phyloP scores from a whole-genome alignment of 108 stramenopile genomes.

The Chaetoceros tenuissimus region DNA sequence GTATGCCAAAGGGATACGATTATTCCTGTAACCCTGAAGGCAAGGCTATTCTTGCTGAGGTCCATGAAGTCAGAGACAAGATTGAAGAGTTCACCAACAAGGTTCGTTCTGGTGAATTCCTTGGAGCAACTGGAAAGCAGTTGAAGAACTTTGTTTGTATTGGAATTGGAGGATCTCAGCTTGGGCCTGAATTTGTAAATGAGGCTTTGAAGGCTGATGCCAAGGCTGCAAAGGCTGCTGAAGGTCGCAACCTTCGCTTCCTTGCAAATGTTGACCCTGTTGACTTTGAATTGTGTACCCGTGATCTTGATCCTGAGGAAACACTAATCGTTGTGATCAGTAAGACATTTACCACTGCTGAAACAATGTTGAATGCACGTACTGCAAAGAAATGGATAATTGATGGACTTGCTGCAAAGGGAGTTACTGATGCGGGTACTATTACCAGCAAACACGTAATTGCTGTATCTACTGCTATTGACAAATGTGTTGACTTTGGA shows the following conservation, averaged over 20 bases:
- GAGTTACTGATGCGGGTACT: slow-evolving; percentile 37
- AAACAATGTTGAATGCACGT: slow-evolving; percentile 97
- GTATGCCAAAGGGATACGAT: slow-evolving; percentile 59
- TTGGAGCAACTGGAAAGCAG: slow-evolving; percentile 82
- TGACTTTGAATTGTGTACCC: slow-evolving; percentile 69
- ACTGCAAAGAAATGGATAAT: slow-evolving; percentile 89
- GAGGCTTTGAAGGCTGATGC: slow-evolving; percentile 82
- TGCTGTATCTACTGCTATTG: slow-evolving; percentile 51
- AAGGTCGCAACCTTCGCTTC: slow-evolving; percentile 76
- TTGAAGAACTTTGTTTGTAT: slow-evolving; percentile 82
- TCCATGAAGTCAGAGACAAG: slow-evolving; percentile 59
- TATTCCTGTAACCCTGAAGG: slow-evolving; percentile 34
- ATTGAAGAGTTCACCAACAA: slow-evolving; percentile 62
- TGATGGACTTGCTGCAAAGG: slow-evolving; percentile 18
- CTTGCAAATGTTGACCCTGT: slow-evolving; percentile 97
- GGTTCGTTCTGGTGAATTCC: slow-evolving; percentile 58
- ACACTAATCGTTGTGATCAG: slow-evolving; percentile 89
- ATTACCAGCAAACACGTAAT: slow-evolving; percentile 66
- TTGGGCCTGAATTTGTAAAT: slow-evolving; percentile 91
- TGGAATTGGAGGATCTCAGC: slow-evolving; percentile 84
- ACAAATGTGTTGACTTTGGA: slow-evolving; percentile 51
- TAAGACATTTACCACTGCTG: slow-evolving; percentile 98
- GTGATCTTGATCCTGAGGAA: slow-evolving; percentile 74
- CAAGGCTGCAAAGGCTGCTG: slow-evolving; percentile 34
- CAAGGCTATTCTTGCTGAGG: slow-evolving; percentile 55